phyloP scores from a whole-genome alignment of 2,329 filamentous ascomycete genomes.

The Verticillium zaregamsianum region DNA sequence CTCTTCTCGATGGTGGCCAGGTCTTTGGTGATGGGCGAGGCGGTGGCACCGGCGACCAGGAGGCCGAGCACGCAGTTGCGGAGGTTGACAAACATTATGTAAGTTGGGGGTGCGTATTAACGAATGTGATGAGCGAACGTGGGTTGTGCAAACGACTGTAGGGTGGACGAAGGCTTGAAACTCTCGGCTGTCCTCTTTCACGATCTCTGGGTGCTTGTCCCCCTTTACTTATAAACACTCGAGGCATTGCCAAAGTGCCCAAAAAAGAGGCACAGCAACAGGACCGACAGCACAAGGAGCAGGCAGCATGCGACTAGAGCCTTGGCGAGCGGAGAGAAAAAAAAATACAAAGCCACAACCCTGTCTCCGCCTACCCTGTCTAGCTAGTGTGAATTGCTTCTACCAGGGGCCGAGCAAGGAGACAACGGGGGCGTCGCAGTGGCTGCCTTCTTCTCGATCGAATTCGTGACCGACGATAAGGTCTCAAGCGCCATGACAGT shows the following conservation, averaged over 20 bases:
- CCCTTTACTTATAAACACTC: not conserved
- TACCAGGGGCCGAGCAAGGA: not conserved
- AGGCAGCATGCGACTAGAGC: not conserved
- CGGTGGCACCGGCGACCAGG: constrained; percentile 16
- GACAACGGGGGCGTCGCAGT: not conserved
- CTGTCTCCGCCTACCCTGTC: not conserved
- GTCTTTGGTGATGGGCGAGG: constrained; percentile 15
- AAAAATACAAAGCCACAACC: not conserved
- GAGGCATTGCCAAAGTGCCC: not conserved
- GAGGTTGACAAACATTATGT: not conserved
- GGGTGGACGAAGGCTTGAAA: not conserved
- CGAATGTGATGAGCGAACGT: constrained; percentile 1
- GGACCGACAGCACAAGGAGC: not conserved
- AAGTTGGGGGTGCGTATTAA: not conserved
- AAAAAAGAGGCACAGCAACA: not conserved
- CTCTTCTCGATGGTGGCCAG: constrained; percentile 19
- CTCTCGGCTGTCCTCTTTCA: not conserved
- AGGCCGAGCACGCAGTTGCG: constrained; percentile 13
- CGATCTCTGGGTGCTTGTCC: not conserved
- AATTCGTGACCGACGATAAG: not conserved
- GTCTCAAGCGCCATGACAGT: not conserved
- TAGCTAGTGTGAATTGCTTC: not conserved
- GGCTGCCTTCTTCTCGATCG: not conserved
- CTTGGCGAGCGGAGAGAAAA: not conserved
- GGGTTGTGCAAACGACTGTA: not conserved